Evolutionary conservation across 306 rosid genomes (phyloP).

Genomic region (Vigna angularis): DNA sequence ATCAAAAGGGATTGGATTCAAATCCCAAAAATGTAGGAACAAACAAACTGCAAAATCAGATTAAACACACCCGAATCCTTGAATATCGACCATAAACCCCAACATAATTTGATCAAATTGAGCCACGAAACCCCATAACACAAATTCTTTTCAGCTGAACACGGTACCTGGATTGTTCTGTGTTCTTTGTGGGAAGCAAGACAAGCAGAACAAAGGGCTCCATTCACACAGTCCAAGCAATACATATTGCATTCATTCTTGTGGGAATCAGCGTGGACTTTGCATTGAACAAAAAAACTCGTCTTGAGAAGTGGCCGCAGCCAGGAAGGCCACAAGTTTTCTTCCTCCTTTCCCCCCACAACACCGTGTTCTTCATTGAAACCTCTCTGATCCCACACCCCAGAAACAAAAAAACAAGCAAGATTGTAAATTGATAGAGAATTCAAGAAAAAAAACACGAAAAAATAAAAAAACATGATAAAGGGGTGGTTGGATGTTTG

Average conservation of each 20-base stretch:
- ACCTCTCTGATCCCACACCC: slow-evolving; percentile 39
- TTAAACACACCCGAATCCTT: slow-evolving; percentile 12
- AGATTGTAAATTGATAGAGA: slow-evolving; percentile 9
- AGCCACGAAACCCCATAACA: slow-evolving; percentile 1
- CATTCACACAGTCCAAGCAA: slow-evolving; percentile 75
- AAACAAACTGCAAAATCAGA: slow-evolving; percentile 16
- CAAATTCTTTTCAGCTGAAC: neutral
- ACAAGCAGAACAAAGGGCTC: slow-evolving; percentile 76
- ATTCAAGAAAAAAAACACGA: neutral
- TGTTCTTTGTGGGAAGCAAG: slow-evolving; percentile 65
- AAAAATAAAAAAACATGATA: neutral
- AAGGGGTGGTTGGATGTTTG: slow-evolving; percentile 29
- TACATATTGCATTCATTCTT: slow-evolving; percentile 80
- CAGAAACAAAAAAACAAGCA: slow-evolving; percentile 19
- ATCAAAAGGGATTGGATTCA: slow-evolving; percentile 41
- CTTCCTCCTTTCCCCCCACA: slow-evolving; percentile 37
- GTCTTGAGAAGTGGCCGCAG: slow-evolving; percentile 65
- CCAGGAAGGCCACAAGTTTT: slow-evolving; percentile 70
- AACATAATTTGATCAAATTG: slow-evolving; percentile 31
- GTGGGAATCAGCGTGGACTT: slow-evolving; percentile 70
- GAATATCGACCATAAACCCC: neutral
- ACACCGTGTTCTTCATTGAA: slow-evolving; percentile 30
- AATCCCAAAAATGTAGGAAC: slow-evolving; percentile 41
- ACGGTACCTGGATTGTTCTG: slow-evolving; percentile 66
- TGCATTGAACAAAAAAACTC: slow-evolving; percentile 75